Conservation (phyloP, 2,329 filamentous ascomycete species). For the Eurotiales sp. region DNA sequence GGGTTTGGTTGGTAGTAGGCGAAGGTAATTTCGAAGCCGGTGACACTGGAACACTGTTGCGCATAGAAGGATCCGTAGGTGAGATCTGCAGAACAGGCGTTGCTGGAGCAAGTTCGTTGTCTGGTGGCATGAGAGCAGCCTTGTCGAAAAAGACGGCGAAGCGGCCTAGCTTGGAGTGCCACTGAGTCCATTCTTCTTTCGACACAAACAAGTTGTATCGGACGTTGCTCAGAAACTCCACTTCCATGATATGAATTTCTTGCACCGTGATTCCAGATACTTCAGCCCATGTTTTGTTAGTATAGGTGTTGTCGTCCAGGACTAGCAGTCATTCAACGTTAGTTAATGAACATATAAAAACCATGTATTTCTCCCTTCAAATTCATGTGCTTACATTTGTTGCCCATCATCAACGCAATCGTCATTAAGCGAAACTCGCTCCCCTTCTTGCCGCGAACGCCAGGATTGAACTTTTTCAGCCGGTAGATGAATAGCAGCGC, state of each 20-base stretch:
- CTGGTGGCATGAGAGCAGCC: slow-evolving; percentile 51
- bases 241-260: slow-evolving; percentile 98
- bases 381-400: slow-evolving; percentile 78
- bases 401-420: slow-evolving; percentile 93
- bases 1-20: slow-evolving; percentile 32
- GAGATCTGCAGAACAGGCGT: slow-evolving; percentile 31
- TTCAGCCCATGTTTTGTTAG: slow-evolving; percentile 99
- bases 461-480: slow-evolving; percentile 83
- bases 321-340: slow-evolving; percentile 54
- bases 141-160: slow-evolving; percentile 81
- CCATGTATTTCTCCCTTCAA: too few species aligned
- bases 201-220: slow-evolving; percentile 88
- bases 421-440: slow-evolving; percentile 92
- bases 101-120: slow-evolving; percentile 30
- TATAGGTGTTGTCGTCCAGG: slow-evolving; percentile 97
- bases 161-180: slow-evolving; percentile 76
- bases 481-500: slow-evolving; percentile 91
- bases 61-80: slow-evolving; percentile 30
- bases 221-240: slow-evolving; percentile 99
- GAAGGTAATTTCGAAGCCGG: slow-evolving; percentile 39
- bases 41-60: slow-evolving; percentile 24
- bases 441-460: slow-evolving; percentile 83
- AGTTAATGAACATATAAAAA: too few species aligned
- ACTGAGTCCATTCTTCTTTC: slow-evolving; percentile 78
- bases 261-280: slow-evolving; percentile 90